Evolutionary conservation across 192 early-diverging fungal genomes (phyloP), one percentile per base, ranked within the genome.

Genomic region (Geosiphon pyriformis): DNA sequence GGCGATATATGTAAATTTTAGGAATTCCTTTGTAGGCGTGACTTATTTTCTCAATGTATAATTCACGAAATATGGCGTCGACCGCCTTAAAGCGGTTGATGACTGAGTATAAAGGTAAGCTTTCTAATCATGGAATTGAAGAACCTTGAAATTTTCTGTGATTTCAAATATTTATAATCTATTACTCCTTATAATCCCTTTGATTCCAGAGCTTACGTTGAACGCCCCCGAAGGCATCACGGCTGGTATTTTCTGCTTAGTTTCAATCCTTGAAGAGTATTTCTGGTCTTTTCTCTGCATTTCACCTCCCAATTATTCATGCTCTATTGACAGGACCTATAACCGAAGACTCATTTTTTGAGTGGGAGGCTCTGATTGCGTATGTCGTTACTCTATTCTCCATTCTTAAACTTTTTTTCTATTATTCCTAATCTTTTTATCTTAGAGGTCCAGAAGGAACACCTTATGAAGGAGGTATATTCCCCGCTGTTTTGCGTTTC

Each of bases 171-270:
- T 22, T 2, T 69, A 26, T 46, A 12, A 46, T 12, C 23, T 47
- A 49, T 59, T 26, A 23, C n/a, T 49, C 4, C 15, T 30, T 37
- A 11, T n/a, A n/a, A n/a, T n/a, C n/a, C n/a, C n/a, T 54, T 27
- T 53, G 35, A 71, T 61, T 68, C 55, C 78, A 86, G 94, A 95
- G 68, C 73, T 97, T 54, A 94, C 91, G 4, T 65, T 91, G 25
- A 88, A 95, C 74, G 82, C 95, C 23, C 94, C 95, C 4, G 93
- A 97, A 56, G 95, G 94, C 57, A 97, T 97, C 62, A 91, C 85
- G 59, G 94, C 94, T 20, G 86, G 90, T 88, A 78, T 65, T 68
- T 32, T 70, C 61, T 47, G 71, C 10, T 7, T 50, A 57, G 10
- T 47, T 32, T 18, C n/a, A 56, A 51, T n/a, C 29, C 20, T 67